A percentile compares a stretch with the other conserved stretches of the same genome.
Conservation (phyloP, 176 grass and related monocot species). For the Hordeum marinum region DNA sequence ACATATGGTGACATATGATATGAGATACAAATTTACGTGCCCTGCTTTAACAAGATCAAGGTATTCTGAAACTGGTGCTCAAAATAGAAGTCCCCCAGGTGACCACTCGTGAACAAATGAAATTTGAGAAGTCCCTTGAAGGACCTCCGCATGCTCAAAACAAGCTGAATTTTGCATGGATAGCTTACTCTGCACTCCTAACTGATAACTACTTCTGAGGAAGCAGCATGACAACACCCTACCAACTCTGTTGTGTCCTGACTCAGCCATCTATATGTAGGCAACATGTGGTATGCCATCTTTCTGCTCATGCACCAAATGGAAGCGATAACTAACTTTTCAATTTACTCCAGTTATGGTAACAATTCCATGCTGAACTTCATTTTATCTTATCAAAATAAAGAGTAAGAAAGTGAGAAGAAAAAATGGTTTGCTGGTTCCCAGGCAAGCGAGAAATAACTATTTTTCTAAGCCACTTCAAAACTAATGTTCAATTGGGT, state of each 20-base stretch:
- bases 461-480: too few relatives aligned
- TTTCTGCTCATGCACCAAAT: neutral
- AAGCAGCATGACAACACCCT: neutral
- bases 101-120: neutral
- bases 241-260: neutral
- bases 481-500: too few relatives aligned
- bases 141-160: conserved; percentile 13
- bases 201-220: conserved; percentile 5
- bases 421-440: neutral
- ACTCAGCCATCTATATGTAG: neutral
- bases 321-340: neutral
- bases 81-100: neutral
- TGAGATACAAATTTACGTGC: neutral
- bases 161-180: conserved; percentile 27
- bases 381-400: neutral
- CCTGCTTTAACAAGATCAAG: neutral
- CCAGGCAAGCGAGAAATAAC: too few relatives aligned
- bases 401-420: neutral
- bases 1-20: neutral
- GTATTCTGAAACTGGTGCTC: neutral
- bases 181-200: neutral
- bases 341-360: neutral
- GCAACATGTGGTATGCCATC: neutral
- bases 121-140: neutral
- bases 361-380: neutral